Evolutionary conservation across 2,329 filamentous ascomycete species (phyloP).

Genomic region (Bipolaris oryzae): DNA sequence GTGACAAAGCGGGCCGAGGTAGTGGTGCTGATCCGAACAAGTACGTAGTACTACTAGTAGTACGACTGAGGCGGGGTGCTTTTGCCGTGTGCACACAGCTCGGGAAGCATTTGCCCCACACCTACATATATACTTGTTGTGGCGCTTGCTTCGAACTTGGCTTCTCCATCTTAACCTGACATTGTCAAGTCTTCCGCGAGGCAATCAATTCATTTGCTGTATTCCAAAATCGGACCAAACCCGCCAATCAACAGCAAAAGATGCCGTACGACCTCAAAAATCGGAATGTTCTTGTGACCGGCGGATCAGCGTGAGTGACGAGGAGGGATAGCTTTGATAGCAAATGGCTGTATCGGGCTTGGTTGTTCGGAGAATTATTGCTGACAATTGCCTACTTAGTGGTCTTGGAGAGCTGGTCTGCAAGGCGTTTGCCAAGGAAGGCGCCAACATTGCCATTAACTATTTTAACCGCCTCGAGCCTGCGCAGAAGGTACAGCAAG

Average conservation of each 20-base stretch:
- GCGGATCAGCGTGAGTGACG: conserved; percentile 63
- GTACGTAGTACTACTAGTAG: no score
- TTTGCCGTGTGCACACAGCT: no score
- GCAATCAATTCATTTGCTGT: not conserved
- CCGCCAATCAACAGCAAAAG: not conserved
- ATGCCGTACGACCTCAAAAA: conserved; percentile 69
- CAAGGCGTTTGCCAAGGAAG: conserved; percentile 70
- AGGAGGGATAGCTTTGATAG: not conserved
- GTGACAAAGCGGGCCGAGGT: no score
- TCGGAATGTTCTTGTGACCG: conserved; percentile 68
- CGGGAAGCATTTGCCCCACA: not conserved
- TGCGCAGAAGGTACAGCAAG: conserved; percentile 64
- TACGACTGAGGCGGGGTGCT: no score
- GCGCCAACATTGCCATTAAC: conserved; percentile 74
- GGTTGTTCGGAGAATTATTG: not conserved
- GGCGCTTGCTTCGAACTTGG: no score
- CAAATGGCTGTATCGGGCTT: not conserved
- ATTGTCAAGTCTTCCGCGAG: not conserved
- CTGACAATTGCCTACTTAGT: conserved; percentile 50
- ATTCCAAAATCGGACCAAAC: not conserved
- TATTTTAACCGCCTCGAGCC: conserved; percentile 67
- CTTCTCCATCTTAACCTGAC: not conserved
- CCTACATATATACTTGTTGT: not conserved
- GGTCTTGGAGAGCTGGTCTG: conserved; percentile 74
- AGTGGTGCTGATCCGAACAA: no score